Evolutionary conservation across 1,284 basidiomycete species (phyloP).

Genomic region (Amylostereum chailletii): DNA sequence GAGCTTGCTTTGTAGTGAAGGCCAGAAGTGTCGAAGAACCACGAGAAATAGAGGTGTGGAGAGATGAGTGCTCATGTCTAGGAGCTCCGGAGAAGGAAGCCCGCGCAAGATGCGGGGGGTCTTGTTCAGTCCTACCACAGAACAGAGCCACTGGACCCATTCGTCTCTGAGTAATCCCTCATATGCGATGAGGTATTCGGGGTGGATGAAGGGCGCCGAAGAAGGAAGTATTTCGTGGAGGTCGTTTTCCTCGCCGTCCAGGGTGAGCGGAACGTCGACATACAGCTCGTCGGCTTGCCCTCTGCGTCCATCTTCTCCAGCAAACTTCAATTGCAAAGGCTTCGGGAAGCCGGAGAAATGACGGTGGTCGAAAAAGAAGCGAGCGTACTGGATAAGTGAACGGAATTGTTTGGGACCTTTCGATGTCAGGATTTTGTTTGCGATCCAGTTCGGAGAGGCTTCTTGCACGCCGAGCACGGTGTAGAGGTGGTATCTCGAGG

Average conservation of each 20-base stretch:
- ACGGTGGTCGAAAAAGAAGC: conserved; percentile 13
- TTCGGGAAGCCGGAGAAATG: background rate
- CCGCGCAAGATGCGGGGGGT: conserved; percentile 6
- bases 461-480: conserved; percentile 6
- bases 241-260: background rate
- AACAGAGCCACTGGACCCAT: conserved; percentile 6
- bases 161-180: background rate
- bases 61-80: background rate
- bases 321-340: conserved; percentile 6
- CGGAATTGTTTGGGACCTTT: background rate
- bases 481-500: conserved; percentile 10
- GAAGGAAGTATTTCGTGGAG: conserved; percentile 5
- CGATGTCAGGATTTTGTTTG: conserved; percentile 4
- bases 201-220: conserved; percentile 8
- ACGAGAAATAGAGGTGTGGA: background rate
- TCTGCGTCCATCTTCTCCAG: background rate
- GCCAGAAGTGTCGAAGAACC: conserved; percentile 6
- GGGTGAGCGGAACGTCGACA: conserved; percentile 3
- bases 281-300: conserved; percentile 6
- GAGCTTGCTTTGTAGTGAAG: background rate
- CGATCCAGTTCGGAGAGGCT: conserved; percentile 4
- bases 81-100: conserved; percentile 3
- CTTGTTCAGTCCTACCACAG: conserved; percentile 6
- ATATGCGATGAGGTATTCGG: conserved; percentile 7
- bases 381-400: conserved; percentile 6